A percentile compares a stretch with the other conserved stretches of the same genome.
phyloP scores from a whole-genome alignment of 2,329 filamentous ascomycete genomes.

The Beauveria sp. region DNA sequence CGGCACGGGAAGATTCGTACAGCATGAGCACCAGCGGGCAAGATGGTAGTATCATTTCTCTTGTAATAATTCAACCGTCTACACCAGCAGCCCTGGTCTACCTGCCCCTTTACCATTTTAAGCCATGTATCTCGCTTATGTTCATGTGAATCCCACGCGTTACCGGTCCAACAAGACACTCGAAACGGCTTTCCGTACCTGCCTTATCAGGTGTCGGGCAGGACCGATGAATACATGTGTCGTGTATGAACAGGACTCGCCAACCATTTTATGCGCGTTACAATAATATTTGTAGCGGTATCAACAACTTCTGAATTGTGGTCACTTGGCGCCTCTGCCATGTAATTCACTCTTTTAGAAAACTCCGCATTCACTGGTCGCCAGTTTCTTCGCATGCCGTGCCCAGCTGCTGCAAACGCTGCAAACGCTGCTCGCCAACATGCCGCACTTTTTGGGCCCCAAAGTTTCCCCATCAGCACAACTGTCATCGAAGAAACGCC shows the following conservation, averaged over 20 bases:
- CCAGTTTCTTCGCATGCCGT: background rate
- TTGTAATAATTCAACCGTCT: background rate
- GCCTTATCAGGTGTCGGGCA: background rate
- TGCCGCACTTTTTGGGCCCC: constrained; percentile 13
- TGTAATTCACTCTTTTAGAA: background rate
- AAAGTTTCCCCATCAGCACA: constrained; percentile 12
- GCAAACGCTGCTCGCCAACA: constrained; percentile 9
- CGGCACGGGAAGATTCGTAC: background rate
- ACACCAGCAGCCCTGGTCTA: background rate
- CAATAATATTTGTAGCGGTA: background rate
- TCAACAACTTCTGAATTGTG: background rate
- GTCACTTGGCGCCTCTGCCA: background rate
- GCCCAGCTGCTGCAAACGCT: background rate
- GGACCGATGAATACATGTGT: background rate
- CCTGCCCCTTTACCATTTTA: background rate
- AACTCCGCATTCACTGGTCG: background rate
- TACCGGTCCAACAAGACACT: background rate
- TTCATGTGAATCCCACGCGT: background rate
- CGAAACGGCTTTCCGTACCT: background rate
- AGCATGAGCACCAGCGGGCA: background rate
- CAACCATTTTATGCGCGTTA: background rate
- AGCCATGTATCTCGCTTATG: background rate
- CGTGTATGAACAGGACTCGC: background rate
- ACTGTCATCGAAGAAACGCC: background rate
- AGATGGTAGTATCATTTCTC: constrained; percentile 1